Evolutionary conservation across 2,329 filamentous ascomycete species (phyloP), one percentile per base, ranked within the genome.

Genomic region (Alternaria conjuncta): DNA sequence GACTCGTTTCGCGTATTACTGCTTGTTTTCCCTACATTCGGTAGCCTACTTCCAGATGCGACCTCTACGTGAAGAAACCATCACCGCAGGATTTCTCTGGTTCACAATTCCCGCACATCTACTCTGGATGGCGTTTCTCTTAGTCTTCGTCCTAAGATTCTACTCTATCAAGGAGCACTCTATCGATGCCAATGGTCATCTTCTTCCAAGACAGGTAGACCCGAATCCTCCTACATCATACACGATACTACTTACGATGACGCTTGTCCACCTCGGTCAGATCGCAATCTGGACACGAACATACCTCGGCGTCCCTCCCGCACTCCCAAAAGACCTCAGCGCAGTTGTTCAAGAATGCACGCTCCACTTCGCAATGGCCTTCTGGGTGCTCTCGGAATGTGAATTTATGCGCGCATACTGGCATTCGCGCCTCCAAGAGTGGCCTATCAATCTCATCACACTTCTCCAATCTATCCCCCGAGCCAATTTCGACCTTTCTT

Each of bases 81-180:
- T 36, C 32, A 15, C 32, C 15, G 32, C 15, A 36, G 32, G 32
- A n/a, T 10, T 9, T 36, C 4, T 3, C 32, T 36, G 32, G 32
- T n/a, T 36, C 32, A n/a, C 0, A 4, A n/a, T 36, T 36, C 32
- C 32, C 32, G 15, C 1, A 36, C 32, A 36, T n/a, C 10, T 36
- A 41, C n/a, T 41, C n/a, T 41, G 36, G n/a, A 41, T 41, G 36
- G 5, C 36, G n/a, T 3, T 41, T 3, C 4, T n/a, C 4, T 2
- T 41, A 3, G 3, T 41, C 36, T 41, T 2, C 36, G n/a, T 2
- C n/a, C 9, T 41, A 18, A 41, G 8, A 0, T 41, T 41, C 36
- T 41, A 41, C 1, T 0, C 36, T 6, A n/a, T 0, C 0, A 41
- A 41, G 0, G 32, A 36, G 8, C 1, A n/a, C 32, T 36, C 32